Base-by-base conservation (phyloP, 345 rosid genomes). In the Syzygium grande region DNA sequence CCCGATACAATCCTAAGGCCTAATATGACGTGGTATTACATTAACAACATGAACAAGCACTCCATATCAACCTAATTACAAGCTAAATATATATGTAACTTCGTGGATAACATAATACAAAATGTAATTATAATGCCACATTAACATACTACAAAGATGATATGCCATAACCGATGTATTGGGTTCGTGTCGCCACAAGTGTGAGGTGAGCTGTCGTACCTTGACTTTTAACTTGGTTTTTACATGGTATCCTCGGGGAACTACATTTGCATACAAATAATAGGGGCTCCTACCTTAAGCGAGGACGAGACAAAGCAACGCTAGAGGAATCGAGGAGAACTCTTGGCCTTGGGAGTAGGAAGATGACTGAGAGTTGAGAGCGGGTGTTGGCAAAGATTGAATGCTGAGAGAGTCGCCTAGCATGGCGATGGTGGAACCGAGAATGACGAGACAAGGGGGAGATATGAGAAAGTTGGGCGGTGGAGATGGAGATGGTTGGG, bases 121-220 rank as follows among this genome's bases (percentile, higher is more conserved):
- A 21, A 1, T 0, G 23, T 55, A 8, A 55, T 43, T 6, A 43
- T 43, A 43, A 55, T 0, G 0, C 25, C 22, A 23, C 58, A 0
- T 55, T 55, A 55, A 55, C 58, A 55, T 55, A 7, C 4, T 21
- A 55, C 23, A 27, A 3, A 21, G 27, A 55, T 55, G 59, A 55
- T 0, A 55, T 22, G 59, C 11, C 59, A 22, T 8, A 55, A 55
- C 12, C 2, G 23, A 25, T 55, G 59, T 55, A 55, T 56, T 43
- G 46, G 27, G 27, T 0, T 55, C 11, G 2, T 22, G 22, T 55
- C 27, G 0, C 59, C 46, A 43, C 46, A 5, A 43, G 46, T 43
- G 46, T 43, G 46, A 43, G 46, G 46, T 7, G 46, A 43, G 7
- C 46, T 7, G 46, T 6, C 46, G 46, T 43, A 55, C 59, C 27